Base-by-base conservation (phyloP, 164 flowering plant species). In the Magnolia kwangsiensis region DNA sequence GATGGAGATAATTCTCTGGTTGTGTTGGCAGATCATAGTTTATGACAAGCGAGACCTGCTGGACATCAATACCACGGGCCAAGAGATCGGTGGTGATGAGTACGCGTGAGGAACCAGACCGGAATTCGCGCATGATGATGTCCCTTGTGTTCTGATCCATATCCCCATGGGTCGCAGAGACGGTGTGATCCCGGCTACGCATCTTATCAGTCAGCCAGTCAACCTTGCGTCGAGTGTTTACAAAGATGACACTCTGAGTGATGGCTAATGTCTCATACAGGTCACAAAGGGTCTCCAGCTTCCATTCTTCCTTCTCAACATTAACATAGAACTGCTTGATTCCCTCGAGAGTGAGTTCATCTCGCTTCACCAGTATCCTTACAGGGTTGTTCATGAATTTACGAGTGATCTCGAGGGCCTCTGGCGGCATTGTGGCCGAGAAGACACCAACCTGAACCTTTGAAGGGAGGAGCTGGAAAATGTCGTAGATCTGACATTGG, bases 21-120 rank as follows among this genome's bases (percentile, higher is more conserved):
- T 92, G 97, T 23, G 97, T 90, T 16, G 97, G 97, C 61, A 92
- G 83, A 82, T 92, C 97, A 76, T 82, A 92, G 78, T 92, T 92
- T 20, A 92, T 91, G 67, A 92, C 97, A 61, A 92, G 91, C 5
- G 97, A 92, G 13, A 92, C 97, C 77, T 92, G 97, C 81, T 92
- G 97, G 29, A 92, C 97, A 87, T 92, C 97, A 72, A 92, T 92
- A 77, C 97, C 97, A 88, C 97, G 93, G 63, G 97, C 97, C 73
- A 92, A 70, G 27, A 92, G 88, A 79, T 92, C 97, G 20, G 97
- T 92, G 69, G 97, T 92, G 76, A 92, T 92, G 72, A 92, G 92
- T 63, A 92, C 97, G 63, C 97, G 91, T 0, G 97, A 92, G 2
- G 97, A 92, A 0, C 97, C 97, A 55, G 97, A 92, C 1, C 97